Evolutionary conservation across 805 yeast genomes (phyloP).

Genomic region (Starmerella stellata): DNA sequence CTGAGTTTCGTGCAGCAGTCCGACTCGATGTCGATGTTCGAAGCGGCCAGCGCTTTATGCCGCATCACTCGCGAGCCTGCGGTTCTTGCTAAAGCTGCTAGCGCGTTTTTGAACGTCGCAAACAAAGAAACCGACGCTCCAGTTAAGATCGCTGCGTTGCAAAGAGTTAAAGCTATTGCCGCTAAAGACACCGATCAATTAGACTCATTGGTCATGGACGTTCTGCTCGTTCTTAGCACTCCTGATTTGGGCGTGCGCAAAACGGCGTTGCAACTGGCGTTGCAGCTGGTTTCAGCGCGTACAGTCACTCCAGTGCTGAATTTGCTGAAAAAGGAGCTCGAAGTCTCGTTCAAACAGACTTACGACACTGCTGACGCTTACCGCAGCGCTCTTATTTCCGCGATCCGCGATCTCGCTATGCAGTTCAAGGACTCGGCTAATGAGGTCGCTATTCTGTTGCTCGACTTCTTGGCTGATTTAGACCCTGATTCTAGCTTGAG

Average conservation of each 20-base stretch:
- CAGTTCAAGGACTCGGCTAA: constrained; percentile 81
- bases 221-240: constrained; percentile 66
- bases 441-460: constrained; percentile 67
- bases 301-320: constrained; percentile 89
- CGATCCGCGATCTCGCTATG: constrained; percentile 79
- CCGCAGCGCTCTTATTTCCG: constrained; percentile 69
- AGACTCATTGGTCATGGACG: constrained; percentile 68
- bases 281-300: constrained; percentile 62
- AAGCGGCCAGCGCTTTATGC: constrained; percentile 72
- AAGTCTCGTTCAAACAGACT: constrained; percentile 41
- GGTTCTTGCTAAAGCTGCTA: constrained; percentile 60
- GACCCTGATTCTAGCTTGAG: constrained; percentile 74
- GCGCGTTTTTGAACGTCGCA: constrained; percentile 73
- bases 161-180: constrained; percentile 63
- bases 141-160: constrained; percentile 79
- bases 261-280: constrained; percentile 70
- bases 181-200: constrained; percentile 60
- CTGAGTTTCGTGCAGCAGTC: constrained; percentile 57
- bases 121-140: constrained; percentile 88
- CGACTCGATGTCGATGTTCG: constrained; percentile 55
- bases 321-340: constrained; percentile 77
- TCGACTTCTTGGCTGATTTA: constrained; percentile 69
- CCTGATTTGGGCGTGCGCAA: constrained; percentile 83
- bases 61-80: constrained; percentile 39
- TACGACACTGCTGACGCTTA: constrained; percentile 71